Evolutionary conservation across 78 protist genomes (phyloP).

Genomic region (Dictyostelium capitatum): DNA sequence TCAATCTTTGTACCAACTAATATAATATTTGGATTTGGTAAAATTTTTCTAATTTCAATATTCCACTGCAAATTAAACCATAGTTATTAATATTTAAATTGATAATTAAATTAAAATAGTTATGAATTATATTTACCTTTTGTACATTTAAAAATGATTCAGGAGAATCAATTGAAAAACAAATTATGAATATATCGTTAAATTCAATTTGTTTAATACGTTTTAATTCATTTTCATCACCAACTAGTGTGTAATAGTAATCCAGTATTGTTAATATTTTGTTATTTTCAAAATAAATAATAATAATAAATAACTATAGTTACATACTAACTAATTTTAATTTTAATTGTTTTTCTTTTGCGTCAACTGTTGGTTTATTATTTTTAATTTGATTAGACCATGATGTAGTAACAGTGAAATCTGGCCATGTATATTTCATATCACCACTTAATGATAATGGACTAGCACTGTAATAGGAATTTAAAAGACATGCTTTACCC

Average conservation of each 20-base stretch:
- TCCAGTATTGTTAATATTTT: too few species aligned
- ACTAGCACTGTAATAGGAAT: background rate
- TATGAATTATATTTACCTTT: background rate
- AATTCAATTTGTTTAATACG: conserved; percentile 8
- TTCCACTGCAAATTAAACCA: background rate
- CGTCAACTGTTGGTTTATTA: too few species aligned
- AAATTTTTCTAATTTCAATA: background rate
- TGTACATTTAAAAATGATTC: background rate
- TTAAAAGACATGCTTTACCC: background rate
- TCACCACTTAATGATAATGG: background rate
- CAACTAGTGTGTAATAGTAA: background rate
- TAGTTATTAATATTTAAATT: too few species aligned
- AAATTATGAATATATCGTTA: conserved; percentile 1
- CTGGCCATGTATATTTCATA: background rate
- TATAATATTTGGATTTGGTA: background rate
- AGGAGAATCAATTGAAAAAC: background rate
- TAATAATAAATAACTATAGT: too few species aligned
- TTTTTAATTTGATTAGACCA: too few species aligned
- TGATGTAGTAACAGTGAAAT: too few species aligned
- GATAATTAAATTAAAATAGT: too few species aligned
- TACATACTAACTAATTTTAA: conserved; percentile 11
- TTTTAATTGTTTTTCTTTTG: conserved; percentile 7
- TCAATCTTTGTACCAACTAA: conserved; percentile 5
- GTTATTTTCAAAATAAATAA: too few species aligned
- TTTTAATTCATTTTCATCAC: background rate